Base-by-base conservation (phyloP, 176 grass and related monocot genomes). In the Avena eriantha region DNA sequence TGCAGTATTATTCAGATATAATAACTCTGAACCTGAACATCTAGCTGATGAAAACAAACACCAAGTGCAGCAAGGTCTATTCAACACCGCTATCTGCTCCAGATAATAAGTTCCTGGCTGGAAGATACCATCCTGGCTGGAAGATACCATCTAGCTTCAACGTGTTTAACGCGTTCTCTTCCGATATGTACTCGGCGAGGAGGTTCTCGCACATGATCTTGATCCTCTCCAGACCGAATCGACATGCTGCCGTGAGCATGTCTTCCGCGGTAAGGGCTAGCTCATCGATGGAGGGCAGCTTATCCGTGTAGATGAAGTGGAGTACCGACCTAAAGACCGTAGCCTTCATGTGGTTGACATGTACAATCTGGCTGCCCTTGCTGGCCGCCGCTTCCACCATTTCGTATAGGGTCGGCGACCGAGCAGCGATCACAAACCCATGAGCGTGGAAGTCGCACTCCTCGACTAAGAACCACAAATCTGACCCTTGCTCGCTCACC, bases 301-400 rank as follows among this genome's bases (percentile, higher is more conserved):
- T 43, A 18, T 70, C 67, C 8, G 67, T 70, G 67, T 70, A 70
- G 35, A 70, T 70, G 67, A 43, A 70, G 35, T 43, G 35, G 67
- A 70, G 34, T n/a, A 43, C 35, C 35, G 18, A 70, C 35, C 9
- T 70, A 3, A 70, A 70, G 9, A 70, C 67, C 8, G 18, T 8
- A 4, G 34, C 35, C 17, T 70, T 70, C 3, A 70, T 70, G 8
- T 70, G 1, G 35, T 70, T 0, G 9, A 70, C 4, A 16, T 33
- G 18, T 70, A 70, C 35, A 9, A 70, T 43, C 1, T 70, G 67
- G 1, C 18, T 39, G 9, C 21, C 9, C 35, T 21, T 17, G 17
- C 9, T 19, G 17, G 34, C 17, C 66, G 17, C 34, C 3, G 8
- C 34, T 11, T 4, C 17, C 8, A 70, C 35, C 18, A n/a, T 19